Percentiles rank a stretch among this genome's conserved stretches.
Conservation (phyloP, 257 asterid genomes). For the Scutellaria baicalensis region DNA sequence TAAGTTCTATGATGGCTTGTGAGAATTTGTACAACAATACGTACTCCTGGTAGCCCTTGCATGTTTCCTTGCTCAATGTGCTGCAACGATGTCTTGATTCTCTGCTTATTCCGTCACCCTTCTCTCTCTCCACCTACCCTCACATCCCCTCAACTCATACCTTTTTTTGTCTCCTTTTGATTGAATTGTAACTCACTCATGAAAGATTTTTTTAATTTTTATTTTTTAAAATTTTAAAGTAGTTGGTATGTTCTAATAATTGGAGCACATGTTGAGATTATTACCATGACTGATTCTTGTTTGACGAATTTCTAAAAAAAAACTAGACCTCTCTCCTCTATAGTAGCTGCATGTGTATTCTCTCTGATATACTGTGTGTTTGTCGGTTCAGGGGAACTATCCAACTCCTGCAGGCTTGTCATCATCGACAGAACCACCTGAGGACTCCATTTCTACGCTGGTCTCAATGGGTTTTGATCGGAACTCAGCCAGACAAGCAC, state of each 20-base stretch:
- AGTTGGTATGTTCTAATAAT: too few species aligned
- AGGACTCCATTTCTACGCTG: constrained; percentile 68
- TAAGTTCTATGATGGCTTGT: constrained; percentile 8
- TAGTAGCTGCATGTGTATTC: neutral
- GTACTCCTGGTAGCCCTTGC: neutral
- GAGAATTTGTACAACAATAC: neutral
- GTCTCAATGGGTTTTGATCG: constrained; percentile 94
- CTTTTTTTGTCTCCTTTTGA: neutral
- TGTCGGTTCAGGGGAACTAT: constrained; percentile 43
- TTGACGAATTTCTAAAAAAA: too few species aligned
- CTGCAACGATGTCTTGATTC: neutral
- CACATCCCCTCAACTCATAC: too few species aligned
- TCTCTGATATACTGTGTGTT: neutral
- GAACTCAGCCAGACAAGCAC: constrained; percentile 90
- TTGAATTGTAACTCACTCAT: neutral
- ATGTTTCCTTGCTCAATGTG: neutral
- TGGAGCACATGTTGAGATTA: too few species aligned
- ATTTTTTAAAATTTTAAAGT: too few species aligned
- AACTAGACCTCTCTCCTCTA: neutral
- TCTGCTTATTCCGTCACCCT: neutral
- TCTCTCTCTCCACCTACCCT: neutral
- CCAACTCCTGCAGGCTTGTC: constrained; percentile 32
- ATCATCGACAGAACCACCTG: constrained; percentile 56
- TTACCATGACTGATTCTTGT: too few species aligned
- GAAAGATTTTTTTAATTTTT: too few species aligned